phyloP scores from a whole-genome alignment of 305 asterid genomes.

The Solanum hybrid region DNA sequence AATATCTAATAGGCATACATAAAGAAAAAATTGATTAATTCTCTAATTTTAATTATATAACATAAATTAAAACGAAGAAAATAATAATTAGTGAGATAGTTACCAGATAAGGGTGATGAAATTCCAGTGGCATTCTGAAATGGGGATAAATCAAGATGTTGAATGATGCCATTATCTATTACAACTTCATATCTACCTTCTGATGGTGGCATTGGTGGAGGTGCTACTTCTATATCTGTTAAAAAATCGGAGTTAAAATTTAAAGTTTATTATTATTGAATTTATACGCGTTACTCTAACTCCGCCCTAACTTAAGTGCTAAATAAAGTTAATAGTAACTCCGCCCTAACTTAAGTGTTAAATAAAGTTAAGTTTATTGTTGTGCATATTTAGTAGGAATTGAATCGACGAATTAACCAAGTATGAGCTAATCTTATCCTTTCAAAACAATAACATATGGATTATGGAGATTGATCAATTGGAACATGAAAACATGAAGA shows the following conservation, averaged over 20 bases:
- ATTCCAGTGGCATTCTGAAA: constrained; percentile 49
- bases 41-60: neutral
- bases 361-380: neutral
- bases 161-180: constrained; percentile 46
- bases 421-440: neutral
- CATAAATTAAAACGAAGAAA: neutral
- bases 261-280: too few species aligned
- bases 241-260: neutral
- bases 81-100: neutral
- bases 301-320: too few species aligned
- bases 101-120: constrained; percentile 36
- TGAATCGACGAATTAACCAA: neutral
- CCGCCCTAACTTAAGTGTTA: too few species aligned
- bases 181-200: constrained; percentile 62
- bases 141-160: constrained; percentile 43
- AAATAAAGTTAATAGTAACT: too few species aligned
- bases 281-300: too few species aligned
- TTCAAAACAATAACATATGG: neutral
- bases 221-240: constrained; percentile 28
- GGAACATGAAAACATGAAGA: neutral
- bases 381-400: neutral
- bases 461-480: neutral
- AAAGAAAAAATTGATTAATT: too few species aligned
- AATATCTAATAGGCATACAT: too few species aligned
- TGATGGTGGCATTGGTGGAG: constrained; percentile 62